Evolutionary conservation across 257 asterid species (phyloP).

Genomic region (Solanum peruvianum): DNA sequence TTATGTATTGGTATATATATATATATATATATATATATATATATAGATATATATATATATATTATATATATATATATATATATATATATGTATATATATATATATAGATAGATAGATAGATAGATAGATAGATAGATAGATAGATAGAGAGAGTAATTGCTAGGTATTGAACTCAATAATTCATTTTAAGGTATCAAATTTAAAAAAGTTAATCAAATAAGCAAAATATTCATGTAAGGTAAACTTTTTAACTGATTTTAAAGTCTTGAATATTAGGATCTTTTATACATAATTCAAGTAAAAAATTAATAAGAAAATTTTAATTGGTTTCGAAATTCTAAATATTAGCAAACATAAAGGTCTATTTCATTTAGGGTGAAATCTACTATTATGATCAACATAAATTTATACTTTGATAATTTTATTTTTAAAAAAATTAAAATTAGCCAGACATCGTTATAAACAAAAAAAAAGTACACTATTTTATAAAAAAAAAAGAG

Average conservation of each 20-base stretch:
- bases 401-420: not conserved
- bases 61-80: too few relatives aligned
- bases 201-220: too few relatives aligned
- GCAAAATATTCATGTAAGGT: not conserved
- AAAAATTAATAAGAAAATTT: not conserved
- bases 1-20: not conserved
- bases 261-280: not conserved
- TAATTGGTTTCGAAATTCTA: not conserved
- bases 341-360: not conserved
- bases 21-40: too few relatives aligned
- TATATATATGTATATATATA: too few relatives aligned
- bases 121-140: fast-evolving
- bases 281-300: not conserved
- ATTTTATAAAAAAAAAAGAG: not conserved
- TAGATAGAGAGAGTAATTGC: not conserved
- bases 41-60: too few relatives aligned
- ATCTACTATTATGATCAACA: not conserved
- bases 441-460: not conserved
- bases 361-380: not conserved
- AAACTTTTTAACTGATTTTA: not conserved
- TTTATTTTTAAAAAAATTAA: not conserved
- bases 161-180: not conserved
- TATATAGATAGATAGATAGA: too few relatives aligned
- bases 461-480: not conserved
- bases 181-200: not conserved